Percentiles rank a stretch among this genome's conserved stretches.
Evolutionary conservation across 2,329 filamentous ascomycete genomes (phyloP).

Genomic region (Chaetomiaceae sp.): DNA sequence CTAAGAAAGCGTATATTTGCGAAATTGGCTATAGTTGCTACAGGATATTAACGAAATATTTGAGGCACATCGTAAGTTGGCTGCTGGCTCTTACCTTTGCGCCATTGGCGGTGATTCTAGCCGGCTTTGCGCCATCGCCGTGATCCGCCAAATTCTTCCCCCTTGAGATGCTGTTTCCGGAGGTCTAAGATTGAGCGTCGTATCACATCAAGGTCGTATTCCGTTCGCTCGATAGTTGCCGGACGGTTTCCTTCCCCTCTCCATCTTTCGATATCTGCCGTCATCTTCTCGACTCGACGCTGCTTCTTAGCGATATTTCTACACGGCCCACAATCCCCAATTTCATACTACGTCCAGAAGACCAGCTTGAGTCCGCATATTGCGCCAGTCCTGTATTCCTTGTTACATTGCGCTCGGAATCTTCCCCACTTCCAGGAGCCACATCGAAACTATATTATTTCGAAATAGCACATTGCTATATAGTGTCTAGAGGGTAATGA

Average conservation of each 20-base stretch:
- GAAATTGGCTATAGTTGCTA: no score
- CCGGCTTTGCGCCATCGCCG: background rate
- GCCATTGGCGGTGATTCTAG: background rate
- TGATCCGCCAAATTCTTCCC: slow-evolving; percentile 1
- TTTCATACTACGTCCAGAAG: slow-evolving; percentile 43
- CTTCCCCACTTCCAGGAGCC: slow-evolving; percentile 29
- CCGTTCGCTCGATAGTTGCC: slow-evolving; percentile 3
- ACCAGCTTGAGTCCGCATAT: slow-evolving; percentile 76
- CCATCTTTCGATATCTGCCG: slow-evolving; percentile 7
- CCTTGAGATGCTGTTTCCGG: background rate
- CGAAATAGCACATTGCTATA: no score
- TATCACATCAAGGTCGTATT: background rate
- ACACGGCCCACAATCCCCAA: background rate
- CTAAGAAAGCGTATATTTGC: no score
- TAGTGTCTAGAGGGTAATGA: no score
- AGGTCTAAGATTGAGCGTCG: background rate
- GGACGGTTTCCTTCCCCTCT: slow-evolving; percentile 5
- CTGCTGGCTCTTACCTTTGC: background rate
- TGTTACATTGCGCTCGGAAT: slow-evolving; percentile 72
- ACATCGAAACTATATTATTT: background rate
- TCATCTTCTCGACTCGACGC: slow-evolving; percentile 4
- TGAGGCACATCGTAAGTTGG: no score
- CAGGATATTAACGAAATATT: no score
- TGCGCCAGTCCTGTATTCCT: slow-evolving; percentile 75
- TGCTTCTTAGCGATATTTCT: background rate